phyloP scores from a whole-genome alignment of 1,139 yeast species.

The Citeromyces hawaiiensis region DNA sequence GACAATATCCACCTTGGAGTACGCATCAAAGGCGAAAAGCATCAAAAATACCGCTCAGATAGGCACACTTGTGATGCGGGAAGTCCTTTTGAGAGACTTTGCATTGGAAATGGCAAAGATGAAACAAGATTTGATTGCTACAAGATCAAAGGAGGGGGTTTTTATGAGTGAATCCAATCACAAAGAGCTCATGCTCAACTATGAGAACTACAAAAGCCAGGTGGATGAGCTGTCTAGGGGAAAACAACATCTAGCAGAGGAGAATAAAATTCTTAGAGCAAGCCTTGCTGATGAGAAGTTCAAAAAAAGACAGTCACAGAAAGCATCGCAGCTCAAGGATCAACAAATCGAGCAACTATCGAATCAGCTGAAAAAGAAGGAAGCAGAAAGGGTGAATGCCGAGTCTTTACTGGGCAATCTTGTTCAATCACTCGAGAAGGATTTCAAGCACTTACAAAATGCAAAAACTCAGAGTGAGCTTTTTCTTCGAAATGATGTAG shows the following conservation, averaged over 20 bases:
- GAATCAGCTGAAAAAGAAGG: no score
- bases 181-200: constrained; percentile 29
- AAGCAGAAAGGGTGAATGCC: no score
- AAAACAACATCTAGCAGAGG: constrained; percentile 11
- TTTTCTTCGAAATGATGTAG: no score
- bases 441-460: no score
- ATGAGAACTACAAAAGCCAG: constrained; percentile 30
- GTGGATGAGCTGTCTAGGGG: constrained; percentile 25
- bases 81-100: constrained; percentile 40
- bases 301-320: no score
- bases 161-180: constrained; percentile 48
- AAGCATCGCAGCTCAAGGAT: no score
- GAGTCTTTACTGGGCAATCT: no score
- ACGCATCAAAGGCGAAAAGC: constrained; percentile 68
- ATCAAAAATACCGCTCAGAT: constrained; percentile 38
- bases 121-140: constrained; percentile 43
- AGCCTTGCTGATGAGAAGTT: no score
- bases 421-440: no score
- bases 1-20: constrained; percentile 67
- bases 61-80: constrained; percentile 32
- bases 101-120: constrained; percentile 40
- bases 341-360: no score
- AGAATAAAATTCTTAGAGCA: no score
- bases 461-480: no score
- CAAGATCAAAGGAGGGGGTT: constrained; percentile 51